Evolutionary conservation across 2,329 filamentous ascomycete species (phyloP), one percentile per base, ranked within the genome.

Genomic region (Raffaelea ambrosiae): DNA sequence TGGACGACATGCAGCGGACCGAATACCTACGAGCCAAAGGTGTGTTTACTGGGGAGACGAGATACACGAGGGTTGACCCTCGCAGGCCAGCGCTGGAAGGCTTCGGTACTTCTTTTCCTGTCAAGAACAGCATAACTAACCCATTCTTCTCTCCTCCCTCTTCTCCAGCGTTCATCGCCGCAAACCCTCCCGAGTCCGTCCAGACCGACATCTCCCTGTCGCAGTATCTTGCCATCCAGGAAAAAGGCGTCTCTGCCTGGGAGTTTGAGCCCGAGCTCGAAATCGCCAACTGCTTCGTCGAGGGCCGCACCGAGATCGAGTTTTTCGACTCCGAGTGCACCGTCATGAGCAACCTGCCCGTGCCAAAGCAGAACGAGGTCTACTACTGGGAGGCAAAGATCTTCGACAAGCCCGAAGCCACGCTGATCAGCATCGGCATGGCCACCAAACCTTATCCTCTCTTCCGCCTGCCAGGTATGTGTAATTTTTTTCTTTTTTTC

Each of bases 321-420:
- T 98, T 98, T 69, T 98, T 95, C 62, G 93, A 98, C 66, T 93
- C 89, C 2, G 93, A 95, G 64, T 97, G 91, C 70, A 95, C 90
- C 58, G 93, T 97, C 53, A 88, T 95, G 72, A 94, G 86, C 72
- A 98, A 98, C 60, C 68, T 98, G 38, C 93, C 93, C 1, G 88
- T 98, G 8, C 93, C 93, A 14, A 98, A 98, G 62, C 93, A 98
- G 63, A 98, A 98, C 61, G 93, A 98, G 61, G 91, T 97, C 11
- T 98, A 98, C 66, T 98, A 98, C 67, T 98, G 93, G 93, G 93
- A 98, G 66, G 87, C 90, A 48, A 98, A 98, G 72, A 85, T 98
- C 46, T 98, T 94, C 68, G 93, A 98, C 53, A 97, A 97, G 68
- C 89, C 93, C 4, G 93, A 97, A 54, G 81, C 72, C 50, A 95